A percentile compares a stretch with the other conserved stretches of the same genome.
phyloP scores from a whole-genome alignment of 108 stramenopile species.

The Chaetoceros tenuissimus region DNA sequence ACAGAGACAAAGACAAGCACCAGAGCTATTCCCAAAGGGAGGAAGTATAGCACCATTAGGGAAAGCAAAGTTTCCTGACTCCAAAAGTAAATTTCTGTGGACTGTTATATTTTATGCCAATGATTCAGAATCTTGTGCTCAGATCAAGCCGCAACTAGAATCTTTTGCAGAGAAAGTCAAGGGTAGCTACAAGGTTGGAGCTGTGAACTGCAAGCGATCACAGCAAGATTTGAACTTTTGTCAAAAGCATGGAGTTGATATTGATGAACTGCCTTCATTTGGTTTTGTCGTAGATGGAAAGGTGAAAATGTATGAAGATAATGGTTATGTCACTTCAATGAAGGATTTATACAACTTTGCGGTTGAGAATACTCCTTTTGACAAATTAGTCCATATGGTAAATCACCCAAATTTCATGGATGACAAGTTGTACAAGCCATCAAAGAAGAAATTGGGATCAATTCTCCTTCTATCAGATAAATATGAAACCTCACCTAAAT shows the following conservation, averaged over 20 bases:
- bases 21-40: slow-evolving; percentile 53
- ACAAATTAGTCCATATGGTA: slow-evolving; percentile 49
- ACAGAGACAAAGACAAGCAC: slow-evolving; percentile 12
- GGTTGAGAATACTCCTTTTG: slow-evolving; percentile 34
- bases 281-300: slow-evolving; percentile 56
- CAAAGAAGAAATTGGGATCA: slow-evolving; percentile 17
- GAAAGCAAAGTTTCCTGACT: slow-evolving; percentile 60
- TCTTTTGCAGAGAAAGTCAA: slow-evolving; percentile 39
- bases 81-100: slow-evolving; percentile 58
- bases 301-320: slow-evolving; percentile 17
- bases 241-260: slow-evolving; percentile 21
- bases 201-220: slow-evolving; percentile 53
- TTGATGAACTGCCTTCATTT: slow-evolving; percentile 39
- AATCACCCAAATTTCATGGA: slow-evolving; percentile 42
- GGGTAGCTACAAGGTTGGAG: slow-evolving; percentile 59
- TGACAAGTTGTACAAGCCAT: slow-evolving; percentile 30
- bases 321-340: slow-evolving; percentile 11
- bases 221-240: slow-evolving; percentile 45
- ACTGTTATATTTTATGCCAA: slow-evolving; percentile 57
- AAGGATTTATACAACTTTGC: slow-evolving; percentile 57
- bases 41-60: slow-evolving; percentile 51
- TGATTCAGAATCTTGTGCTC: slow-evolving; percentile 17
- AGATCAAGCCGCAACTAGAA: slow-evolving; percentile 25
- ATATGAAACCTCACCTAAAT: slow-evolving; percentile 68
- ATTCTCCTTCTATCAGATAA: slow-evolving; percentile 67